A percentile compares a stretch with the other conserved stretches of the same genome.
These are phyloP conservation scores for Lasiosphaeria ovina DNA, from an alignment of 495 filamentous ascomycete species.

Conservation along the genomic window DNA sequence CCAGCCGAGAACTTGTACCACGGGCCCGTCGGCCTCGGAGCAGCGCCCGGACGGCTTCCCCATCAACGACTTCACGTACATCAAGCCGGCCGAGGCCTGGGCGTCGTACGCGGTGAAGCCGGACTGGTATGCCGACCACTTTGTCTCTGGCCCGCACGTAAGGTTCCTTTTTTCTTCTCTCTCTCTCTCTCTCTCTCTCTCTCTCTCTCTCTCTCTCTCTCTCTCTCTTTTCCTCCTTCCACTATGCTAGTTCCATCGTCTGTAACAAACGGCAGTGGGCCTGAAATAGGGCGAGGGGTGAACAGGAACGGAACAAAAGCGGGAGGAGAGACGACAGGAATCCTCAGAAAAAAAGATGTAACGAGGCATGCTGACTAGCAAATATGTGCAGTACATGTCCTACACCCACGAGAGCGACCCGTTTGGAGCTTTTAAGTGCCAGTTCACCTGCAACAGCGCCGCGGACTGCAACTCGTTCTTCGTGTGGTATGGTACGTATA, in stretches of 20 bases:
- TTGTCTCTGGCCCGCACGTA: conserved; percentile 30
- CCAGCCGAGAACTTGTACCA: conserved; percentile 14
- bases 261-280: too few relatives aligned
- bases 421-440: conserved; percentile 36
- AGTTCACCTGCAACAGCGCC: conserved; percentile 35
- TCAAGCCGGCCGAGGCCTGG: conserved; percentile 15
- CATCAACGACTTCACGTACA: conserved; percentile 25
- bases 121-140: conserved; percentile 24
- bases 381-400: conserved; percentile 19
- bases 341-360: too few relatives aligned
- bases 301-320: neutral
- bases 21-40: conserved; percentile 20
- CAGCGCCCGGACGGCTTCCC: conserved; percentile 10
- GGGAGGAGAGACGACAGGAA: too few relatives aligned
- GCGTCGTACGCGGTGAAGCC: conserved; percentile 19
- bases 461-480: conserved; percentile 30
- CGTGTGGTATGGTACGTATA: conserved; percentile 32
- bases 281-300: too few relatives aligned
- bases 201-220: neutral
- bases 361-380: too few relatives aligned
- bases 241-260: neutral
- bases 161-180: conserved; percentile 5
- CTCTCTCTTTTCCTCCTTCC: neutral
- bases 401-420: conserved; percentile 17
- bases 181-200: too few relatives aligned